Evolutionary conservation across 192 early-diverging fungal species (phyloP), one percentile per base, ranked within the genome.

Genomic region (Geranomyces michiganensis): DNA sequence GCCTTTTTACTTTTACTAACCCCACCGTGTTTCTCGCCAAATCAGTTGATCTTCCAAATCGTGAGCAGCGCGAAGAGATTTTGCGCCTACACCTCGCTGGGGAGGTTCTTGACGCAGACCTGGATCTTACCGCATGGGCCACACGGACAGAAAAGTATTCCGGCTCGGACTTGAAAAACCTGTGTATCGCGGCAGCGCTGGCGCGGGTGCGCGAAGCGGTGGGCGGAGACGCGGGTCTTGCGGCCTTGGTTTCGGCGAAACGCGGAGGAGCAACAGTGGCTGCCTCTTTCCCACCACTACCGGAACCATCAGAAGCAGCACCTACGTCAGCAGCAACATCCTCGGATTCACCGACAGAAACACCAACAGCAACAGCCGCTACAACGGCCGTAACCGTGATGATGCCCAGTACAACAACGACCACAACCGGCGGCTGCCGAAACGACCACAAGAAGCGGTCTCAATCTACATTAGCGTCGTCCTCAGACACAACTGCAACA

Each of bases 111-210:
- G 84, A 87, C 29, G 45, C 66, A 0, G 73, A 79, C 15, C 73
- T 95, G 0, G 82, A 86, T 60, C 47, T 96, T 36, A 67, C 65
- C 43, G 82, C 86, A 1, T 71, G 97, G 19, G 93, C 92, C 22
- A 82, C 84, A 70, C 81, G 79, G 27, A 93, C 93, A 0, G 76
- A 84, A n/a, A 83, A 87, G 46, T 99, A 91, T 73, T 96, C 94
- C 24, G 96, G 96, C 13, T 94, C 92, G 29, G 96, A 99, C 76
- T 77, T 99, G 62, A 97, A 96, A 79, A 99, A 97, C 72, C 68
- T 99, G 60, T 94, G 93, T 72, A 88, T 99, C 30, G 87, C 94
- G 24, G 92, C 96, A 0, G 95, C 83, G 0, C 68, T 85, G 26
- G 67, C 79, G 9, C 43, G 78, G 15, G 73, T 86, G 31, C 82